Evolutionary conservation across 495 filamentous ascomycete genomes (phyloP).

Genomic region (Glutinoglossum americanum): DNA sequence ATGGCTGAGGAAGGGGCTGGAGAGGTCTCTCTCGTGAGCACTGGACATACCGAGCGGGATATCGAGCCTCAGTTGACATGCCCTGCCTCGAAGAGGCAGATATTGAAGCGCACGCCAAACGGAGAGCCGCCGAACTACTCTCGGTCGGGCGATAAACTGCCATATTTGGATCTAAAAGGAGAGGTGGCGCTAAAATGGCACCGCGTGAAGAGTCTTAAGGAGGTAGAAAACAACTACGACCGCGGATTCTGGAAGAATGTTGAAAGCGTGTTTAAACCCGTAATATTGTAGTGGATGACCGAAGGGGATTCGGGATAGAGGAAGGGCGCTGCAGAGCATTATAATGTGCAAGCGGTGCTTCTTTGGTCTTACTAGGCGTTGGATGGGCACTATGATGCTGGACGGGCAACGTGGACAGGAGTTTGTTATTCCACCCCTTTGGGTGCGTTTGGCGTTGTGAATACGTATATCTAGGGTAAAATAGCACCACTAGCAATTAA

Average conservation of each 20-base stretch:
- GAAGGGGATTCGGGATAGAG: not conserved
- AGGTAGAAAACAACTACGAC: slow-evolving; percentile 16
- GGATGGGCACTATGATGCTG: not conserved
- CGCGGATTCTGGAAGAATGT: slow-evolving; percentile 16
- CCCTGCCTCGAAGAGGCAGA: slow-evolving; percentile 11
- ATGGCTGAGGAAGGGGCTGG: not conserved
- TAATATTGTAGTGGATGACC: not conserved
- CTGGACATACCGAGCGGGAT: not conserved
- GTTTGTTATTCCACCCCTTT: not conserved
- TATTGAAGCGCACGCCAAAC: slow-evolving; percentile 10
- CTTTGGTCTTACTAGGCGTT: not conserved
- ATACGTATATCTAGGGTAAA: too few species aligned
- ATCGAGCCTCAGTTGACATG: slow-evolving; percentile 7
- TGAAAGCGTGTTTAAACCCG: slow-evolving; percentile 7
- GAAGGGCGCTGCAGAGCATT: not conserved
- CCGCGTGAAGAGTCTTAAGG: slow-evolving; percentile 10
- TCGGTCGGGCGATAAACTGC: not conserved
- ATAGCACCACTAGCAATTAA: too few species aligned
- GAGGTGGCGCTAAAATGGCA: slow-evolving; percentile 5
- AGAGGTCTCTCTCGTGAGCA: not conserved
- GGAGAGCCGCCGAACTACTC: slow-evolving; percentile 7
- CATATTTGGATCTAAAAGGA: not conserved
- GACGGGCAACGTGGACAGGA: not conserved
- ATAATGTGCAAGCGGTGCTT: not conserved
- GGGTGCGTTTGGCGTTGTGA: too few species aligned